Evolutionary conservation across 257 asterid genomes (phyloP).

Genomic region (Solanum pinnatisectum): DNA sequence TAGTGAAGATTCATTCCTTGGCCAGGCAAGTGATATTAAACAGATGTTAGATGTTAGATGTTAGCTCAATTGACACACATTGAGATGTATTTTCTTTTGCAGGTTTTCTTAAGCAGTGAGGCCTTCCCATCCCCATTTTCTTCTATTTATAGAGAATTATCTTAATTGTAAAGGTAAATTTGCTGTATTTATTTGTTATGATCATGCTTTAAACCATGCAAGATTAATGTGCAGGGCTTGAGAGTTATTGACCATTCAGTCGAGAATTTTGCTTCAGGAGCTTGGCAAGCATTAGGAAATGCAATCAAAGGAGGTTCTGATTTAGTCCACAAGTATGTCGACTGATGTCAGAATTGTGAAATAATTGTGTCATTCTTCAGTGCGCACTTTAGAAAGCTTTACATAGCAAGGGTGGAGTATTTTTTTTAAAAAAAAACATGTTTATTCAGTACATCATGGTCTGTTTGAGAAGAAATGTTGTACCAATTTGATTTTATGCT

Average conservation of each 20-base stretch:
- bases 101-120: not conserved
- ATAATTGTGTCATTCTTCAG: not conserved
- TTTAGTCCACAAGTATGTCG: slow-evolving; percentile 46
- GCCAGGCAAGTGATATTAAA: slow-evolving; percentile 59
- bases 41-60: not conserved
- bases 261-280: slow-evolving; percentile 85
- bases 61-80: not conserved
- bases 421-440: not conserved
- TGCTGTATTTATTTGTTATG: not conserved
- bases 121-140: not conserved
- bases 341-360: not conserved
- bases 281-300: slow-evolving; percentile 94
- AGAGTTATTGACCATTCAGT: slow-evolving; percentile 71
- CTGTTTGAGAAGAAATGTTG: not conserved
- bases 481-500: not conserved
- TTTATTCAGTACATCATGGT: not conserved
- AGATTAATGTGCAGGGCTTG: slow-evolving; percentile 56
- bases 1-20: slow-evolving; percentile 74
- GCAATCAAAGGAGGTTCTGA: slow-evolving; percentile 82
- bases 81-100: not conserved
- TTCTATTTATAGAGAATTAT: not conserved
- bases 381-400: not conserved
- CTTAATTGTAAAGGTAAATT: not conserved
- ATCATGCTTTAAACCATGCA: not conserved
- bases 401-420: not conserved